Percentiles rank a stretch among this genome's conserved stretches.
These are phyloP conservation scores for Eucalyptus globulus DNA, from an alignment of 345 rosid species.

Conservation along the genomic window DNA sequence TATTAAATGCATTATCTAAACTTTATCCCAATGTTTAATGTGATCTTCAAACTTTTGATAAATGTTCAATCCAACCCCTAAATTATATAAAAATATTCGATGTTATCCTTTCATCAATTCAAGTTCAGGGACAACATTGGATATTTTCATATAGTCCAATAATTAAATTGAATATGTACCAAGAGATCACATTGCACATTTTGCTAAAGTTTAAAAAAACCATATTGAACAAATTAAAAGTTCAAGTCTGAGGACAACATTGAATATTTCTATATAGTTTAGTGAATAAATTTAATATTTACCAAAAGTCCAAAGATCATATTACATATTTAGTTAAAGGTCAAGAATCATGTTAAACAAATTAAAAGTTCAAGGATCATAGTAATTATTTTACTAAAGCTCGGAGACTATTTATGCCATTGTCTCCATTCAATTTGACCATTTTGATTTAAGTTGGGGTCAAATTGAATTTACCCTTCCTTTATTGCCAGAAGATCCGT, in stretches of 20 bases:
- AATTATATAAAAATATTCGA: no score
- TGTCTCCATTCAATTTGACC: not conserved
- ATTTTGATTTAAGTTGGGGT: no score
- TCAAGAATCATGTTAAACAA: no score
- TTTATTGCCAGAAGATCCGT: not conserved
- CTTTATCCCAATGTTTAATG: not conserved
- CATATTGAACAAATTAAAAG: no score
- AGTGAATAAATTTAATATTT: no score
- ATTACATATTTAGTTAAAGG: no score
- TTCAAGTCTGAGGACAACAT: not conserved
- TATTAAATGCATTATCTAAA: no score
- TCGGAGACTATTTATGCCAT: not conserved
- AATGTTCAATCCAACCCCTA: not conserved
- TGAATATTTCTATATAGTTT: no score
- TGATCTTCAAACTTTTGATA: not conserved
- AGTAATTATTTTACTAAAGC: not conserved
- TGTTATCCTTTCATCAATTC: accelerated
- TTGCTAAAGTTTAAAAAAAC: no score
- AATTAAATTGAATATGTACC: no score
- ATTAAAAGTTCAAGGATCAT: no score
- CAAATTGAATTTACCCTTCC: not conserved
- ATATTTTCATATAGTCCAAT: no score
- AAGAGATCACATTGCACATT: not conserved
- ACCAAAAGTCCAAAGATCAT: not conserved
- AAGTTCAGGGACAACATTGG: accelerated